A percentile compares a stretch with the other conserved stretches of the same genome.
These are phyloP conservation scores for Amanita exitialis DNA, from an alignment of 768 basidiomycete genomes.

Conservation along the genomic window DNA sequence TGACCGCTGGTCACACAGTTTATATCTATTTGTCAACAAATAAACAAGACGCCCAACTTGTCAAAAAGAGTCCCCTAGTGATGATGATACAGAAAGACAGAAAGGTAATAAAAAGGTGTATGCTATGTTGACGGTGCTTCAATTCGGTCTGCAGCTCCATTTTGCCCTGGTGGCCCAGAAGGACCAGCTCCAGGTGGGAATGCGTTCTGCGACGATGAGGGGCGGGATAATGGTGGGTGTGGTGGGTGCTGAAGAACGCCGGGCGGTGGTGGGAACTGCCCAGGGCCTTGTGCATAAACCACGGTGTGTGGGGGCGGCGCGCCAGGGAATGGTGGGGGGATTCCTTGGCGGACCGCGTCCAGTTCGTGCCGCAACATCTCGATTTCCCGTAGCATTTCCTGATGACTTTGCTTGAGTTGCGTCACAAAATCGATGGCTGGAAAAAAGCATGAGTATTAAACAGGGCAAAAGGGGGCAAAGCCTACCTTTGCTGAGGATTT, in stretches of 20 bases:
- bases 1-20: neutral
- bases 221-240: constrained; percentile 36
- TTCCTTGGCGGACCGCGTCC: constrained; percentile 50
- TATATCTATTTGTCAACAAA: constrained; percentile 3
- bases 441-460: constrained; percentile 8
- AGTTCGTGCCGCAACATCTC: constrained; percentile 73
- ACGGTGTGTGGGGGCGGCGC: constrained; percentile 39
- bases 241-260: constrained; percentile 29
- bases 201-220: constrained; percentile 52
- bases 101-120: constrained; percentile 9
- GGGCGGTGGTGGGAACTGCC: constrained; percentile 36
- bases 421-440: constrained; percentile 86
- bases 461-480: constrained; percentile 6
- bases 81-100: constrained; percentile 2
- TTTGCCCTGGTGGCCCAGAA: constrained; percentile 32
- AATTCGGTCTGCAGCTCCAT: constrained; percentile 32
- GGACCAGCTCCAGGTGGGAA: constrained; percentile 33
- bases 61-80: constrained; percentile 6
- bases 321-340: constrained; percentile 36
- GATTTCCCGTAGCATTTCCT: constrained; percentile 71
- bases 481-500: constrained; percentile 92
- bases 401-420: constrained; percentile 66
- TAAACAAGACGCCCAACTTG: constrained; percentile 6
- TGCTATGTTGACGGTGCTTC: constrained; percentile 29
- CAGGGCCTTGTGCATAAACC: constrained; percentile 38